Evolutionary conservation across 148 eudicot genomes (phyloP), one percentile per base, ranked within the genome.

Genomic region (Polygonum aviculare): DNA sequence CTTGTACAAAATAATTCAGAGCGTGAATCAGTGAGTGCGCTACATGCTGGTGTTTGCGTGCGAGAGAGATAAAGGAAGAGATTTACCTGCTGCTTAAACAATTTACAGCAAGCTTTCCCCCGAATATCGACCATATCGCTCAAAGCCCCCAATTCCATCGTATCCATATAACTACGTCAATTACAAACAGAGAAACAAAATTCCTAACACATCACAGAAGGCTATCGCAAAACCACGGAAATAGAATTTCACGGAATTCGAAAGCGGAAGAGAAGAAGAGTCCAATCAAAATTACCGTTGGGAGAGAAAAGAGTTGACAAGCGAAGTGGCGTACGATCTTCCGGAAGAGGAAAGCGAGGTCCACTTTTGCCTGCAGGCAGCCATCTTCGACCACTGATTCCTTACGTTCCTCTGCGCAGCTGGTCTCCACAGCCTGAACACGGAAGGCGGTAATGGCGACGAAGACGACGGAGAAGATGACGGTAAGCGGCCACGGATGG

Each of bases 331-430:
- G 31, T 89, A 83, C 12, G 97, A 82, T 65, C 87, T 83, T 54
- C 85, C 88, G 6, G 90, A 48, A 7, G 88, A 83, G 70, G 88
- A 80, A 55, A 81, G 75, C 35, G 93, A 78, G 16, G 50, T 11
- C 96, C 96, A 92, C 16, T 94, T 78, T 62, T 81, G 82, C 36
- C 81, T 81, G 55, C 79, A 80, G 21, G 85, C 49, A 8, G 86
- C 83, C 76, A 94, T 77, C 54, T 85, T 90, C 31, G 96, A 87
- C 98, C 98, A 94, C 74, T 94, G 98, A 80, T 92, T 94, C 84
- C 90, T 84, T 48, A 94, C 77, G 81, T 92, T 94, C 67, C 93
- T 82, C 75, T 92, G 97, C 22, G 98, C 98, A 2, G 85, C 88
- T 7, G 94, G 96, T 71, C 89, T 81, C 98, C 98, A 94, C 14